phyloP scores from a whole-genome alignment of 2,329 filamentous ascomycete genomes.

The Fusarium clavum region DNA sequence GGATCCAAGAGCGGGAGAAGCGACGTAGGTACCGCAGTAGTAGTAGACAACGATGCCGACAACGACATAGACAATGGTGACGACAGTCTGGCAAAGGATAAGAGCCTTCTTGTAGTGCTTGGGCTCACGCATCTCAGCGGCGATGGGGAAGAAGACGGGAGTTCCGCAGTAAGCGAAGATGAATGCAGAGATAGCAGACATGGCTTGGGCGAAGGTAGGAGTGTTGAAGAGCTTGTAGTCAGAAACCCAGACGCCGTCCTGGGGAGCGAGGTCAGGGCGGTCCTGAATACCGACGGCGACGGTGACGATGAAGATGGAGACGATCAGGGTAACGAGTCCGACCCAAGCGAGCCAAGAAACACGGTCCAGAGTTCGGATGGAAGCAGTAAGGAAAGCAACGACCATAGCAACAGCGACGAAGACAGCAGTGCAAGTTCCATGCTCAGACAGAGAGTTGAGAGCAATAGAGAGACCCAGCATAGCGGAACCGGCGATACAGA shows the following conservation, averaged over 20 bases:
- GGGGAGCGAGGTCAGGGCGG: conserved; percentile 32
- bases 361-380: conserved; percentile 48
- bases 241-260: conserved; percentile 44
- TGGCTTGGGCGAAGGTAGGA: conserved; percentile 49
- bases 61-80: conserved; percentile 50
- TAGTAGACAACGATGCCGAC: conserved; percentile 58
- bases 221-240: conserved; percentile 50
- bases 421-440: conserved; percentile 54
- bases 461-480: conserved; percentile 52
- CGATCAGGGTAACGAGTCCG: conserved; percentile 30
- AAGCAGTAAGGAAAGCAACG: conserved; percentile 47
- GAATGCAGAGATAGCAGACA: conserved; percentile 50
- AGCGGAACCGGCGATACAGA: conserved; percentile 38
- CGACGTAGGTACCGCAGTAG: conserved; percentile 60
- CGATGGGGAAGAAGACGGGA: conserved; percentile 51
- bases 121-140: conserved; percentile 51
- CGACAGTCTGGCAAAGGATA: conserved; percentile 44
- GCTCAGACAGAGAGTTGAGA: conserved; percentile 54
- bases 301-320: conserved; percentile 39
- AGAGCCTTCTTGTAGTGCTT: conserved; percentile 45
- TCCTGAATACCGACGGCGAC: conserved; percentile 41
- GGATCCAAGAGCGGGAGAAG: conserved; percentile 61
- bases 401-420: conserved; percentile 54
- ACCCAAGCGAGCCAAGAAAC: conserved; percentile 52
- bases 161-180: conserved; percentile 55